Base-by-base conservation (phyloP, 1,284 basidiomycete genomes). In the Pseudozyma tsukubaensis region DNA sequence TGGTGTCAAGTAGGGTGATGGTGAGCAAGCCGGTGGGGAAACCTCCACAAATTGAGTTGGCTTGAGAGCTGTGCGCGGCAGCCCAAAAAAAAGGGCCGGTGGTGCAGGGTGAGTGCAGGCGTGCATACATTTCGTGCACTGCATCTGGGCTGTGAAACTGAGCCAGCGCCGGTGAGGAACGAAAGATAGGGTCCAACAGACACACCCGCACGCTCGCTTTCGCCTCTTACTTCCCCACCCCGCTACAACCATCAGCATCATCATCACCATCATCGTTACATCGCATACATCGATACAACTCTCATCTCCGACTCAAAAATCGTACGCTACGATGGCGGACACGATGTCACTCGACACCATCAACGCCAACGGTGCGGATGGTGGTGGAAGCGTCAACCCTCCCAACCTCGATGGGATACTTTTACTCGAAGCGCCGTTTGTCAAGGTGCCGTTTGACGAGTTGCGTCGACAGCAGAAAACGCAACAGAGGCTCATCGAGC, bases 381-480 rank as follows among this genome's bases (percentile, higher is more conserved):
- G 10, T 13, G 19, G 32, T 11, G 6, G 52, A 1, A 24, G 42
- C 9, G 40, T 45, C 47, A 66, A 59, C 36, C 47, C 62, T n/a
- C 72, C 67, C 37, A 74, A 74, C 45, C 75, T 83, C 3, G 93
- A 94, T 54, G 92, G 92, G 1, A 87, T 91, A n/a, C 86, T 94
- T 75, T 88, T 94, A 55, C 91, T 95, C 67, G 93, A 95, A 84
- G 92, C 94, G 78, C 92, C 93, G 0, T 92, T 94, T 80, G 89
- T 89, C n/a, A 87, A 90, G 75, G 92, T 92, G 76, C 77, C 88
- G 84, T 65, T 78, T 19, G 71, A 82, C 50, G 74, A 79, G 42
- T 65, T 83, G 3, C 62, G 77, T 6, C 59, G 71, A 0, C 68
- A 79, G 60, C 70, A 81, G 14, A 74, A 78, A 36, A 65, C 78